Conservation (phyloP, 1,284 basidiomycete species). For the Ceratobasidium sp. region DNA sequence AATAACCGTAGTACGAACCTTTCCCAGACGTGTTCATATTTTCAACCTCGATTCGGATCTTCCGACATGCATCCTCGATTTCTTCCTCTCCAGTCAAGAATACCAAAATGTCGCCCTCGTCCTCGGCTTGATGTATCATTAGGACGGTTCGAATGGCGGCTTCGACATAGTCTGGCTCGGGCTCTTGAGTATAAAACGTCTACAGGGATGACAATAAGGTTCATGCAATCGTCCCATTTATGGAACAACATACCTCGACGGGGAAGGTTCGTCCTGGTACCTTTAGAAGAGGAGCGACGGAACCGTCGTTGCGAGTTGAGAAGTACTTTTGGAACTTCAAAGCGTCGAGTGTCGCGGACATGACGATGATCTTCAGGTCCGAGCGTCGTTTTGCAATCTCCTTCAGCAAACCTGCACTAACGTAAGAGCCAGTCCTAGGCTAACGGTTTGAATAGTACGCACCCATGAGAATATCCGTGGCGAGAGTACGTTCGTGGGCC, state of each 20-base stretch:
- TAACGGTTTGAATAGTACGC: constrained; percentile 61
- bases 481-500: constrained; percentile 97
- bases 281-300: constrained; percentile 88
- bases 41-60: constrained; percentile 92
- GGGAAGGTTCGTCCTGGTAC: constrained; percentile 97
- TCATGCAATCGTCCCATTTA: neutral
- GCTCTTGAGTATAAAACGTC: constrained; percentile 94
- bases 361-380: constrained; percentile 97
- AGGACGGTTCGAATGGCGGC: constrained; percentile 96
- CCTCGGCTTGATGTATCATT: constrained; percentile 98
- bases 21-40: constrained; percentile 59
- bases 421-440: neutral
- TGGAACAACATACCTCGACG: constrained; percentile 76
- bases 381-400: constrained; percentile 82
- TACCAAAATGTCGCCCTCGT: constrained; percentile 91
- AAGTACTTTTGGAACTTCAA: constrained; percentile 99
- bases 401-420: constrained; percentile 89
- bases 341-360: constrained; percentile 98
- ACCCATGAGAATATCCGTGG: constrained; percentile 99
- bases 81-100: constrained; percentile 99
- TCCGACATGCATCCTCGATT: constrained; percentile 96
- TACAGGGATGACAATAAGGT: neutral
- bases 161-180: constrained; percentile 97
- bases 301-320: constrained; percentile 61
- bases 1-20: neutral